Evolutionary conservation across 2,329 filamentous ascomycete genomes (phyloP), one percentile per base, ranked within the genome.

Genomic region (Stagonosporopsis vannaccii): DNA sequence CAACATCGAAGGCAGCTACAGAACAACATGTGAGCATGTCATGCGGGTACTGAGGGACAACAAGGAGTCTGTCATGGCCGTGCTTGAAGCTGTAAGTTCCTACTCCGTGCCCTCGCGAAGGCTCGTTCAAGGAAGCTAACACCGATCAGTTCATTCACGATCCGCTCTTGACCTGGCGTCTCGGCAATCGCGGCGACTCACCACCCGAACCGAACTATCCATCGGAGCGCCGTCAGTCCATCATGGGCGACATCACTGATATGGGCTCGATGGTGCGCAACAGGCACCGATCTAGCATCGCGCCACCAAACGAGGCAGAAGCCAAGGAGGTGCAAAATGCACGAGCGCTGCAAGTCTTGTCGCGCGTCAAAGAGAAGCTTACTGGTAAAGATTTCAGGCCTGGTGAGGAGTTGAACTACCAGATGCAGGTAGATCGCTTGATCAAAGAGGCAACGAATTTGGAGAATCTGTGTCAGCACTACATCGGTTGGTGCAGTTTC

Each of bases 401-500:
- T 2, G 60, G 59, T 1, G 65, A 96, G 69, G 94, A 98, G 78
- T 83, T 99, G 61, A 89, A 88, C 55, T 88, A 96, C 20, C 87
- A 91, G 52, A 87, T 87, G 59, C 95, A 99, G 79, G 96, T 99
- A 5, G 94, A 97, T 77, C 94, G 96, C 76, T 81, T 99, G 69
- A 90, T 99, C 67, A 89, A 90, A 59, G 94, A 99, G 80, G 95
- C 95, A 20, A 99, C 95, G 6, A 97, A 95, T 72, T 82, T 98
- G 68, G 95, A 98, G 84, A 98, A 98, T 75, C 81, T 99, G 59
- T 99, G 95, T 75, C 95, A 98, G 82, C 95, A 98, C 80, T 99
- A 97, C 76, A 97, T 98, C 68, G 95, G 95, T 62, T 98, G 94
- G 94, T 98, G 94, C 79, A 96, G 91, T 78, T 98, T 97, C 84